A percentile compares a stretch with the other conserved stretches of the same genome.
phyloP scores from a whole-genome alignment of 1,284 basidiomycete species.

The Coniferiporia sulphurascens region DNA sequence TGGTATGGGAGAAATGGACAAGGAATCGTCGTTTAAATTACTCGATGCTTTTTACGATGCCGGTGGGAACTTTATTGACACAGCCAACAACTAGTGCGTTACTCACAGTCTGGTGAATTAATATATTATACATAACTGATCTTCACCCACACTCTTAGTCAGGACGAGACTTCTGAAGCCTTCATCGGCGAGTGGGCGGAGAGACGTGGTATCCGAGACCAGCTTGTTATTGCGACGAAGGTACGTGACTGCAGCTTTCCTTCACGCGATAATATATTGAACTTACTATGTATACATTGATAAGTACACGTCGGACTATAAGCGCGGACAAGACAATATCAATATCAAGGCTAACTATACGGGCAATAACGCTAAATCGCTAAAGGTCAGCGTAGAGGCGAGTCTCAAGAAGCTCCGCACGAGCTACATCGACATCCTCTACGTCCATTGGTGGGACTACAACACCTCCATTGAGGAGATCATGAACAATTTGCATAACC shows the following conservation, averaged over 20 bases:
- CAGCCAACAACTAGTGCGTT: slow-evolving; percentile 18
- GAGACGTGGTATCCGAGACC: slow-evolving; percentile 37
- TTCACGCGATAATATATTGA: no score
- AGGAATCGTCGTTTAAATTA: no score
- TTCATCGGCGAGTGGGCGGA: slow-evolving; percentile 46
- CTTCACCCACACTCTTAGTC: slow-evolving; percentile 22
- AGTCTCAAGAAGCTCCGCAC: slow-evolving; percentile 32
- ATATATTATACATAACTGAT: background rate
- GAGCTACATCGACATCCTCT: background rate
- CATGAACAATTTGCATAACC: slow-evolving; percentile 24
- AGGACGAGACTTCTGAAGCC: slow-evolving; percentile 36
- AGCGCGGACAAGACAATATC: slow-evolving; percentile 21
- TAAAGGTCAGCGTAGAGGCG: slow-evolving; percentile 28
- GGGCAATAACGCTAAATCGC: slow-evolving; percentile 33
- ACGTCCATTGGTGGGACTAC: slow-evolving; percentile 28
- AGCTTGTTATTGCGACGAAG: slow-evolving; percentile 44
- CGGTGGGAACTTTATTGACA: slow-evolving; percentile 22
- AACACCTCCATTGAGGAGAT: slow-evolving; percentile 26
- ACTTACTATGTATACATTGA: slow-evolving; percentile 32
- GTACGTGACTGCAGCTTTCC: no score
- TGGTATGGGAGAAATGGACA: no score
- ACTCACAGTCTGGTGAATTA: no score
- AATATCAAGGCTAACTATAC: slow-evolving; percentile 27
- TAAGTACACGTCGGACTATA: no score
- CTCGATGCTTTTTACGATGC: slow-evolving; percentile 19